Evolutionary conservation across 2,329 filamentous ascomycete genomes (phyloP), one percentile per base, ranked within the genome.

Genomic region (Venturia effusa): DNA sequence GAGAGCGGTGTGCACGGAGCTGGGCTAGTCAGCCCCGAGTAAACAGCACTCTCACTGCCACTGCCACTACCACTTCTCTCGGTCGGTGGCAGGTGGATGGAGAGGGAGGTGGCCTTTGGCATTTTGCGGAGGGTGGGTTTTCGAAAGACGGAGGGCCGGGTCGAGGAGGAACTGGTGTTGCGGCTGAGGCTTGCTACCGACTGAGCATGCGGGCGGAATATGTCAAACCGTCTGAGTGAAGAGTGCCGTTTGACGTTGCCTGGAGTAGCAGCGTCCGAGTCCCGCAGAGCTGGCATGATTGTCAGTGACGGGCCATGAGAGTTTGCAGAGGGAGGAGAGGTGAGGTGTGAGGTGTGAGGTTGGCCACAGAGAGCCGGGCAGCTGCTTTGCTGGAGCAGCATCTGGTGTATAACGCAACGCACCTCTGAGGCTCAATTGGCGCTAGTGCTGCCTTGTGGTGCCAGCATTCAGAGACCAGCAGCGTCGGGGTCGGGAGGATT

Each of bases 111-210:
- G 32, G 64, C 15, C 48, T 66, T 66, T 30, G 64, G 48, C 64
- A 66, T 66, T 59, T 64, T 66, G 37, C 62, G 55, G 13, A 64
- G 62, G 30, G 51, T 62, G n/a, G 40, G 30, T 15, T 45, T 61
- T 51, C 60, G 15, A 51, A 61, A 22, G 8, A 61, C 34, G 4
- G 60, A 43, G 60, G 30, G 60, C 37, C 41, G 60, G 60, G 60
- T 51, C 22, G 40, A 13, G n/a, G 43, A 61, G 30, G 24, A 37
- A 34, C 15, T 45, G 60, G 17, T 61, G 40, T 24, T 37, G 60
- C 60, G 60, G 60, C 40, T n/a, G 41, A 61, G 11, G 40, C 34
- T 40, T 37, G 60, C 60, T 61, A 61, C n/a, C 30, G 60, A 61
- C 27, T 51, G 30, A 24, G 40, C 60, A 61, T 61, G 60, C 60